phyloP scores from a whole-genome alignment of 345 rosid genomes.

The Corchorus olitorius region DNA sequence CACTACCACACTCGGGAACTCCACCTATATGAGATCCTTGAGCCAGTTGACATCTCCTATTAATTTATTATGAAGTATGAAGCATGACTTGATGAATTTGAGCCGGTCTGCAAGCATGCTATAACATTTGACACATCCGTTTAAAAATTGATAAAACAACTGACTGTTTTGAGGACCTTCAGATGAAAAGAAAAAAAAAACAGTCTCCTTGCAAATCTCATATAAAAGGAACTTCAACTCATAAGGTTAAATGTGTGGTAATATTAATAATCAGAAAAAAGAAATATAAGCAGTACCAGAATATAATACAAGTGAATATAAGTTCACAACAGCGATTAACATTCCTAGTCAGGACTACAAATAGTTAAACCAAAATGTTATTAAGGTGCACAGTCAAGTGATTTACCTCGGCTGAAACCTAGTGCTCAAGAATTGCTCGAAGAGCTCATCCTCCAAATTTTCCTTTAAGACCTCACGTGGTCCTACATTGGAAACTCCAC shows the following conservation, averaged over 20 bases:
- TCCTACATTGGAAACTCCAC: constrained; percentile 17
- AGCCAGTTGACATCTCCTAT: too few species aligned
- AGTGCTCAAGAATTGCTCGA: constrained; percentile 47
- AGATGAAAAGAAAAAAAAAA: neutral
- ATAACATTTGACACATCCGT: neutral
- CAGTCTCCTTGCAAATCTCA: neutral
- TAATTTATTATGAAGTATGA: neutral
- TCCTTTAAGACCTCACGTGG: constrained; percentile 49
- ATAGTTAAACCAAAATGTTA: neutral
- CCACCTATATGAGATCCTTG: too few species aligned
- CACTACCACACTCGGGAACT: neutral
- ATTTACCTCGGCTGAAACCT: constrained; percentile 65
- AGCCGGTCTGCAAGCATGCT: neutral
- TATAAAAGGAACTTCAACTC: neutral
- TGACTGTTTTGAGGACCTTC: neutral
- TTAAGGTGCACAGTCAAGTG: constrained; percentile 15
- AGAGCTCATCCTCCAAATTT: constrained; percentile 63
- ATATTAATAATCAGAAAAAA: neutral
- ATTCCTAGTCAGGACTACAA: neutral
- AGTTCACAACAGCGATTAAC: neutral
- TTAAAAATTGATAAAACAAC: neutral
- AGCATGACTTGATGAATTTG: neutral
- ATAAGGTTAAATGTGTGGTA: neutral
- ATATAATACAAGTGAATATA: neutral
- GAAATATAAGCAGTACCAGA: neutral